Percentiles rank a stretch among this genome's conserved stretches.
Evolutionary conservation across 2,329 filamentous ascomycete species (phyloP).

Genomic region (Cercospora sp.): DNA sequence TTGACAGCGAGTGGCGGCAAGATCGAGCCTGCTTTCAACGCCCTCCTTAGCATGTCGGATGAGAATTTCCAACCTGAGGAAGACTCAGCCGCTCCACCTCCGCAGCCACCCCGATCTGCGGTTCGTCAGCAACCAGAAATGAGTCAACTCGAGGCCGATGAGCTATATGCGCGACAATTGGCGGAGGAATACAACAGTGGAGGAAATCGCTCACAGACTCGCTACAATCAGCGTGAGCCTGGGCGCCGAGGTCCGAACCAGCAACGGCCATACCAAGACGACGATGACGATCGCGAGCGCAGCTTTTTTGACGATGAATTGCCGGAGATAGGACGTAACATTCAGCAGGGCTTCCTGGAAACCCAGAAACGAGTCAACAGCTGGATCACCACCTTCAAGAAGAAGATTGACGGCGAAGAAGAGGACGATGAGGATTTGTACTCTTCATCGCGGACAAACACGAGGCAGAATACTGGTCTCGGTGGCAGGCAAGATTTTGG

Average conservation of each 20-base stretch:
- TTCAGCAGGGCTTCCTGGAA: constrained; percentile 91
- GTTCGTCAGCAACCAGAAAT: constrained; percentile 65
- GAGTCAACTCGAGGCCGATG: constrained; percentile 85
- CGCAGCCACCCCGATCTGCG: constrained; percentile 72
- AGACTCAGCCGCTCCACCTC: constrained; percentile 53
- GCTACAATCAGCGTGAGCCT: constrained; percentile 41
- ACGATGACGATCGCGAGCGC: constrained; percentile 65
- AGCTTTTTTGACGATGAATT: constrained; percentile 97
- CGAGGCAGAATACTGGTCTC: constrained; percentile 31
- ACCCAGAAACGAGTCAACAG: constrained; percentile 90
- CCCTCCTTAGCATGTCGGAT: constrained; percentile 69
- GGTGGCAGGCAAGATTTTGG: constrained; percentile 43
- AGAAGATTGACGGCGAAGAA: constrained; percentile 88
- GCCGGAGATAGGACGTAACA: constrained; percentile 86
- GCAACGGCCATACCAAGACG: constrained; percentile 52
- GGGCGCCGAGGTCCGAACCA: constrained; percentile 40
- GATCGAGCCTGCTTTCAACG: constrained; percentile 93
- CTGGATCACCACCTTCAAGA: constrained; percentile 89
- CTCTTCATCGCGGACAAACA: constrained; percentile 28
- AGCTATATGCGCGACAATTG: constrained; percentile 86
- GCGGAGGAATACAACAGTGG: constrained; percentile 75
- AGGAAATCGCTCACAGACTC: constrained; percentile 32
- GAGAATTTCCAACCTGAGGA: constrained; percentile 53
- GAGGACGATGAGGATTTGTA: constrained; percentile 65
- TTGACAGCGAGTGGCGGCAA: constrained; percentile 80